Base-by-base conservation (phyloP, 345 rosid genomes). In the Boechera retrofracta region DNA sequence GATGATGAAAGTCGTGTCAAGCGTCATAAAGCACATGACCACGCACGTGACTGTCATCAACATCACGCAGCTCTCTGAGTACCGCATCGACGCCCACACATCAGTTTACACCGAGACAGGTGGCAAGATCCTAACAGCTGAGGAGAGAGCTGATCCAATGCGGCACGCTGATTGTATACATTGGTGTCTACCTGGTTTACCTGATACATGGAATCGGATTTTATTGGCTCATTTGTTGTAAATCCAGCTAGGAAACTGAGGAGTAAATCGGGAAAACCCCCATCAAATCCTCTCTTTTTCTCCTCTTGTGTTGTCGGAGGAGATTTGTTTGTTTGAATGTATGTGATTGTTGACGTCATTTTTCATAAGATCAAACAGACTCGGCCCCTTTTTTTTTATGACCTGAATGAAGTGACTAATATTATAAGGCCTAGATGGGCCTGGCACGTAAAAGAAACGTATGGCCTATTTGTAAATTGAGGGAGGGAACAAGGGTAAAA, bases 151-250 rank as follows among this genome's bases (percentile, higher is more conserved):
- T 1, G 88, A 92, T 67, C 97, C 98, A 0, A 29, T 82, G 33
- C 84, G 11, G 15, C 44, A 92, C 21, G 97, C 98, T 9, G 98
- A 94, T 76, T 94, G 97, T 83, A 94, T 94, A 65, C 98, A 94
- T n/a, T 94, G 97, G 97, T 94, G 98, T 29, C 67, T 94, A 69
- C 98, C 97, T 1, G 97, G 97, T 29, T 83, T 94, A 16, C 97
- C 98, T 0, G 98, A 94, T 71, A 88, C 97, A 0, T 94, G 97
- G 97, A 94, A 92, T 67, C 97, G 80, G 56, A 86, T 94, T 44
- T 69, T 94, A 29, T 82, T 87, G 28, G 97, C 97, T 21, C 81
- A 86, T 74, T 82, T 94, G 89, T 94, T 44, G 16, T 44, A 90
- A 78, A 59, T 67, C 36, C 33, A 0, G 13, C 35, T 67, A 78